Evolutionary conservation across 495 filamentous ascomycete species (phyloP), one percentile per base, ranked within the genome.

Genomic region (Aspergillus ellipticus): DNA sequence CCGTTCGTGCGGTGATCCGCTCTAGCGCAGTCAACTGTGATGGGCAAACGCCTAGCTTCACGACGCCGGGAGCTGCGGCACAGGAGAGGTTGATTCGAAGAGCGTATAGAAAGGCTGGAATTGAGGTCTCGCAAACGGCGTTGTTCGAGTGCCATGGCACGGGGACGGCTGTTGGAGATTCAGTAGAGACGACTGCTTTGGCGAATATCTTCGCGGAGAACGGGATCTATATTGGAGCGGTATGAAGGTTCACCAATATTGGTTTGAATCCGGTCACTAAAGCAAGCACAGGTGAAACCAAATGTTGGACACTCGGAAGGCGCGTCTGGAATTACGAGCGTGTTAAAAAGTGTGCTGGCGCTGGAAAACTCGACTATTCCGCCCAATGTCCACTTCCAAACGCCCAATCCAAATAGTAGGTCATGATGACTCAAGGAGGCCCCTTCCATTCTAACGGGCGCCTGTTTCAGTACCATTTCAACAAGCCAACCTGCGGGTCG

Each of bases 261-360:
- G n/a, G n/a, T n/a, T n/a, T n/a, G 0, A 37, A 19, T 43, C 16
- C 4, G n/a, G 21, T 17, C n/a, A 17, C 17, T n/a, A 19, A 8
- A 19, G 21, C 0, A 1, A 60, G 65, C 4, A n/a, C n/a, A n/a
- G n/a, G 64, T 75, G 15, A 84, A 83, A 53, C 72, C 79, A 2
- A 76, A 79, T 28, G 56, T 83, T 53, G 81, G 83, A 0, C 82
- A 84, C 58, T 56, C 59, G 2, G 81, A 82, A 58, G 82, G 73
- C 10, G 73, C 78, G 3, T 78, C 79, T 0, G 84, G 81, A 4
- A 39, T 86, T 42, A 80, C 83, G 0, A 77, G 76, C 1, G 21
- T 87, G 0, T 63, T 89, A 1, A 87, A 87, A 65, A 75, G 77
- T 0, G 69, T 79, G 0, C 56, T 82, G 10, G 70, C 78, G 15